Evolutionary conservation across 352 stramenopile species (phyloP).

Genomic region (Peronospora tabacina): DNA sequence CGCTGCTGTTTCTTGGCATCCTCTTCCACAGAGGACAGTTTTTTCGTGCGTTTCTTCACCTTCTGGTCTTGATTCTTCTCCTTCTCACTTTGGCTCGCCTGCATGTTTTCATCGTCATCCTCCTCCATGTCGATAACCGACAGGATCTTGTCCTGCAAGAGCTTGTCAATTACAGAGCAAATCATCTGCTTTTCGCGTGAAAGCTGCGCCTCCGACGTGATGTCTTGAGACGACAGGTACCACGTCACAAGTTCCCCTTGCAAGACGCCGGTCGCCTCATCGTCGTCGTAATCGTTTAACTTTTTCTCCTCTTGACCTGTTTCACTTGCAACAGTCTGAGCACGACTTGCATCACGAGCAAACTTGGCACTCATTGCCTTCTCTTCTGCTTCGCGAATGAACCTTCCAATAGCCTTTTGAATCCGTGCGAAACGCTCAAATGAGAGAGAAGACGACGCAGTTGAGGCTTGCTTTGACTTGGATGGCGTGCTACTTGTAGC

Average conservation of each 20-base stretch:
- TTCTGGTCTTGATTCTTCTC: slow-evolving; percentile 12
- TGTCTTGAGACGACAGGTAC: slow-evolving; percentile 79
- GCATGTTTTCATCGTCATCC: slow-evolving; percentile 28
- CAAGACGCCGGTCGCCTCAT: slow-evolving; percentile 49
- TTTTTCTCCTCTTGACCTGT: slow-evolving; percentile 19
- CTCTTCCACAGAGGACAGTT: slow-evolving; percentile 37
- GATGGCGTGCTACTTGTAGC: slow-evolving; percentile 15
- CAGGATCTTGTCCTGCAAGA: slow-evolving; percentile 72
- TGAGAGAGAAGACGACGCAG: slow-evolving; percentile 44
- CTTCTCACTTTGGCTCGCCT: slow-evolving; percentile 10
- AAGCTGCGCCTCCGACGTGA: slow-evolving; percentile 75
- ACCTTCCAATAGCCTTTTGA: slow-evolving; percentile 67
- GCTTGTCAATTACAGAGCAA: slow-evolving; percentile 71
- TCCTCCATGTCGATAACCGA: slow-evolving; percentile 62
- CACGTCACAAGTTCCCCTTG: slow-evolving; percentile 79
- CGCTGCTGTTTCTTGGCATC: slow-evolving; percentile 56
- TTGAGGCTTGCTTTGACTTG: slow-evolving; percentile 18
- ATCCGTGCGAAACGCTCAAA: slow-evolving; percentile 81
- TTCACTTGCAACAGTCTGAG: slow-evolving; percentile 11
- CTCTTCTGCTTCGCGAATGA: slow-evolving; percentile 79
- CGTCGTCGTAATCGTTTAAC: slow-evolving; percentile 47
- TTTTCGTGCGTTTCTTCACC: slow-evolving; percentile 24
- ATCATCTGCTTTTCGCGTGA: slow-evolving; percentile 77
- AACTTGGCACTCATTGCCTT: slow-evolving; percentile 40
- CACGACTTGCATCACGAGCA: slow-evolving; percentile 32